These are phyloP conservation scores for Beta lomatogona DNA, from an alignment of 179 eudicot genomes.

Conservation along the genomic window DNA sequence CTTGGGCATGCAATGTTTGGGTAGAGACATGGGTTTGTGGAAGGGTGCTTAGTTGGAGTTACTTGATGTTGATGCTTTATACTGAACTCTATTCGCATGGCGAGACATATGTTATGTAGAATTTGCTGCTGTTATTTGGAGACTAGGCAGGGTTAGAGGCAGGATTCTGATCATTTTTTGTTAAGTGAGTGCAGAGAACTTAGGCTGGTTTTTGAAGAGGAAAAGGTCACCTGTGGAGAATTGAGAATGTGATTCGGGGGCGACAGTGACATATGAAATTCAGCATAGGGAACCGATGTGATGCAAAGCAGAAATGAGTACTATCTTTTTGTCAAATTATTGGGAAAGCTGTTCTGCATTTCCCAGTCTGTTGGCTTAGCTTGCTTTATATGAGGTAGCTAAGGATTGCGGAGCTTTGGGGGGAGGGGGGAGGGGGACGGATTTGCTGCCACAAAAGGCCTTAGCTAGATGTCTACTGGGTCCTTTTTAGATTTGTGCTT, in stretches of 20 bases:
- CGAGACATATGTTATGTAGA: not conserved
- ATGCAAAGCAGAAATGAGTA: too few species aligned
- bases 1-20: not conserved
- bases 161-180: not conserved
- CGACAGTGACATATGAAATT: too few species aligned
- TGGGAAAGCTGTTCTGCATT: not conserved
- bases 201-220: too few species aligned
- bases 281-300: too few species aligned
- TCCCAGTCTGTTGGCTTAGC: not conserved
- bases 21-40: not conserved
- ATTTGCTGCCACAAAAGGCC: not conserved
- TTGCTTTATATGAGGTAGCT: not conserved
- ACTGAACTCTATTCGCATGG: not conserved
- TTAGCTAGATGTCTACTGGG: not conserved
- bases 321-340: not conserved
- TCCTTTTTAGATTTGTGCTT: not conserved
- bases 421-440: too few species aligned
- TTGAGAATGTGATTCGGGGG: too few species aligned
- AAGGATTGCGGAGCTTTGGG: not conserved
- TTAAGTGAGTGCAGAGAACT: not conserved
- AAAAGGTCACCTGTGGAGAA: too few species aligned
- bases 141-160: not conserved
- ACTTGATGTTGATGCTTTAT: not conserved
- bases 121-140: not conserved
- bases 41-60: not conserved